Evolutionary conservation across 345 rosid genomes (phyloP), one percentile per base, ranked within the genome.

Genomic region (Pugionium dolabratum): DNA sequence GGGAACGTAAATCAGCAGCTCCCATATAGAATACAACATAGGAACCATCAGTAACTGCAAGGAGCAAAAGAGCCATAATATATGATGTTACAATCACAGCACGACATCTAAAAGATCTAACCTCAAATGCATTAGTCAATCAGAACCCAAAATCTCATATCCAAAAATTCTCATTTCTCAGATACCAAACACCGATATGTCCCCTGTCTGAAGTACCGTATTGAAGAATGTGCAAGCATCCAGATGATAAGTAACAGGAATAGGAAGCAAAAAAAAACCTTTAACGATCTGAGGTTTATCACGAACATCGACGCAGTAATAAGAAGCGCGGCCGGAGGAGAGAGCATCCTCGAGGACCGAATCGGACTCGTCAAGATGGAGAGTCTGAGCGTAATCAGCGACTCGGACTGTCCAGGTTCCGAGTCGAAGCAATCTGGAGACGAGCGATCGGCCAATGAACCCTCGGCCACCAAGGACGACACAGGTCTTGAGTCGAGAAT

Each of bases 391-490:
- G 50, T 91, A 80, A 78, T 90, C 97, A 56, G 90, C 91, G 76
- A 93, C 85, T 29, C 94, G 96, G 67, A 90, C 87, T 71, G 80
- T 81, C 94, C 96, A 93, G 66, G 50, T 62, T 54, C 87, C 85
- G 70, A 83, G 84, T 45, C 80, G 76, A 25, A 90, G 83, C 72
- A 93, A 86, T 45, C 75, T 67, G 36, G 71, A 57, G 54, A 93
- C 94, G 26, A 90, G 96, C 76, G 90, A 80, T 77, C 87, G 76
- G 60, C 98, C 97, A 5, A 85, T 46, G 76, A 87, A 86, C 1
- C 98, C 91, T 51, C 87, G 81, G 36, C 98, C 98, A 33, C 92
- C 88, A 31, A 93, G 77, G 48, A 93, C 97, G 71, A 83, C 91
- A 79, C 97, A 88, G 6, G 85, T 81, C 53, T 67, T 71, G 71